Base-by-base conservation (phyloP, 2,329 filamentous ascomycete genomes). In the Aspergillus quadrilineatus region DNA sequence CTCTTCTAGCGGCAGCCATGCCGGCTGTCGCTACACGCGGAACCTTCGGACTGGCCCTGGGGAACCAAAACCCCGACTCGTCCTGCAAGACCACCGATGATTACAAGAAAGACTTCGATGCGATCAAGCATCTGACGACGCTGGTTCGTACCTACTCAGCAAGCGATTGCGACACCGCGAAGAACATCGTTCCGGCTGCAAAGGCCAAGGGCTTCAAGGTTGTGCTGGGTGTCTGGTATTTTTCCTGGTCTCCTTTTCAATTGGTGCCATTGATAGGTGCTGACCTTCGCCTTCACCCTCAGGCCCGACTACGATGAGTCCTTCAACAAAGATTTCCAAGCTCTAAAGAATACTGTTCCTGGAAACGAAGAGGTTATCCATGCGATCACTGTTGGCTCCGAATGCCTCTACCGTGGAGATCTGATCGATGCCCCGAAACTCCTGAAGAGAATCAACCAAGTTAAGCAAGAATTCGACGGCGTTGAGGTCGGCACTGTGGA, bases 371-470 rank as follows among this genome's bases (percentile, higher is more conserved):
- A 83, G 58, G 80, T 83, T 56, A 80, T 90, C 61, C 84, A 87
- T 67, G 87, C 82, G 55, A 83, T 89, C 60, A 89, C 87, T 4
- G 85, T 89, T 56, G 88, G 87, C 29, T 89, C 85, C 12, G 88
- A 90, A 77, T 81, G 82, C 5, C 78, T 90, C 46, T 90, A 90
- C 76, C 84, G 87, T 54, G 82, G 83, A 53, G 86, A 85, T 70
- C 83, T 89, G 71, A 87, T 82, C 4, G 34, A 37, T 8, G 86
- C 82, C 47, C 69, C 78, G 6, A 69, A 85, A 64, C 81, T 90
- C 48, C 72, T 85, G 50, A 74, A 73, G 55, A 85, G 85, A 72
- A 88, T 90, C 71, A 75, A 81, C 58, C 79, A 84, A 50, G 82
- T 88, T 60, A 83, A 85, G 75, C 69, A 75, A 41, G 75, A 81